Conservation (phyloP, 2,329 filamentous ascomycete genomes). For the Berkeleyomyces rouxiae region DNA sequence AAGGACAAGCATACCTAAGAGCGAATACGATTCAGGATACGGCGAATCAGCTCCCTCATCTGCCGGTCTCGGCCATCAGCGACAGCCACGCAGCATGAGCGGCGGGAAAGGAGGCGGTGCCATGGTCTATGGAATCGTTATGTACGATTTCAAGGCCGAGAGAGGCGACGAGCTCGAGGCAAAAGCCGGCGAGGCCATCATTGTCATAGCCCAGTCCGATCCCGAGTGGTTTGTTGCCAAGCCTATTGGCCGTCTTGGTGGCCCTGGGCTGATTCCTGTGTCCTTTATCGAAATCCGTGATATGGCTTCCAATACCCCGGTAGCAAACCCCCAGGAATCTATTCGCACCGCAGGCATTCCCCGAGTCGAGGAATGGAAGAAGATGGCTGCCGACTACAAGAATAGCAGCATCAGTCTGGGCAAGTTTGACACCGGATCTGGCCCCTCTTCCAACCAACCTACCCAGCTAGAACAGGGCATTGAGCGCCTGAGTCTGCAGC, state of each 20-base stretch:
- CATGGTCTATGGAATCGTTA: constrained; percentile 92
- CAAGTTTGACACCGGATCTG: constrained; percentile 53
- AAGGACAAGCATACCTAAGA: constrained; percentile 26
- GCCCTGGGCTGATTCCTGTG: constrained; percentile 86
- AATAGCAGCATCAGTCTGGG: constrained; percentile 95
- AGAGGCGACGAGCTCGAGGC: constrained; percentile 91
- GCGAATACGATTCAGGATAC: constrained; percentile 83
- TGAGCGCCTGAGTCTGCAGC: constrained; percentile 22
- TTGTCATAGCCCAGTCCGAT: constrained; percentile 96
- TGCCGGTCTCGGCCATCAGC: constrained; percentile 21
- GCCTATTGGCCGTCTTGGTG: constrained; percentile 92
- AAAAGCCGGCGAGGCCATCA: constrained; percentile 88
- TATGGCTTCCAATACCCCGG: constrained; percentile 72
- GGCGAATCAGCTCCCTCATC: constrained; percentile 32
- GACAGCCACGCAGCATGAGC: constrained; percentile 31
- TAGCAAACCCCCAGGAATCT: constrained; percentile 67
- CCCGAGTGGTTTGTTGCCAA: constrained; percentile 99
- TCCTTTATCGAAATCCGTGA: constrained; percentile 94
- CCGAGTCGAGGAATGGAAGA: constrained; percentile 97
- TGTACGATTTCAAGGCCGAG: constrained; percentile 93
- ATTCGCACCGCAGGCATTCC: constrained; percentile 81
- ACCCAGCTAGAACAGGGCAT: constrained; percentile 46
- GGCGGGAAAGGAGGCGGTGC: constrained; percentile 33
- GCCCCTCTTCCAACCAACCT: constrained; percentile 21
- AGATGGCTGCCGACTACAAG: constrained; percentile 98